Conservation (phyloP, 208 protist genomes). For the Leishmania mexicana region DNA sequence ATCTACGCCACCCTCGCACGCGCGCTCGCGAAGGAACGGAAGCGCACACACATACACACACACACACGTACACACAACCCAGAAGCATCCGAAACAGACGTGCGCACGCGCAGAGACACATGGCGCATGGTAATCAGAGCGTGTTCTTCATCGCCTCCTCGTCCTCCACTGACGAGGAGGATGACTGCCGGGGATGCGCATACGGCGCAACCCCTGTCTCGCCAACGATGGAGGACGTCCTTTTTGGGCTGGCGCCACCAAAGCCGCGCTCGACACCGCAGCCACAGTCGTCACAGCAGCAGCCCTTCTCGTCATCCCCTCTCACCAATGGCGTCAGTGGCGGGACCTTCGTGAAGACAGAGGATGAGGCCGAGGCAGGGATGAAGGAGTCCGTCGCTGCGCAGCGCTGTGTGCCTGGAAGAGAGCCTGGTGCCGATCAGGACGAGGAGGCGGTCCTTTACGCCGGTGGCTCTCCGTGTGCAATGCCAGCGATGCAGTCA, state of each 20-base stretch:
- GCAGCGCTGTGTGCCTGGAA: background rate
- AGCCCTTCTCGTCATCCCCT: background rate
- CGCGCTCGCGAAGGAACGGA: background rate
- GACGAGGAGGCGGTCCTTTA: background rate
- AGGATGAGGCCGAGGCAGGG: too few species aligned
- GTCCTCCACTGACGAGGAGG: slow-evolving; percentile 5
- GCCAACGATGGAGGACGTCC: slow-evolving; percentile 25
- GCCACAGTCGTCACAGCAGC: background rate
- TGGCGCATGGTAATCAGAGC: background rate
- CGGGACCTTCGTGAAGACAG: background rate
- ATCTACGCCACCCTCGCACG: background rate
- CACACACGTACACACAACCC: too few species aligned
- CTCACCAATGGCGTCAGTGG: background rate
- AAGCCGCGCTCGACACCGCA: background rate
- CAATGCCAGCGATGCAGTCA: slow-evolving; percentile 20
- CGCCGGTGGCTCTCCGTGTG: slow-evolving; percentile 32
- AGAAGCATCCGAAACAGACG: background rate
- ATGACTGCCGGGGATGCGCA: background rate
- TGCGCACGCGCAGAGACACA: background rate
- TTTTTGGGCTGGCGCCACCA: slow-evolving; percentile 18
- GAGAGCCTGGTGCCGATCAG: background rate
- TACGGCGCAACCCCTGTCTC: background rate
- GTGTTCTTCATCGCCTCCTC: slow-evolving; percentile 16
- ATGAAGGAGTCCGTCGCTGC: background rate
- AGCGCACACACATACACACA: background rate